Evolutionary conservation across 345 rosid species (phyloP).

Genomic region (Eucalyptus lansdowneana): DNA sequence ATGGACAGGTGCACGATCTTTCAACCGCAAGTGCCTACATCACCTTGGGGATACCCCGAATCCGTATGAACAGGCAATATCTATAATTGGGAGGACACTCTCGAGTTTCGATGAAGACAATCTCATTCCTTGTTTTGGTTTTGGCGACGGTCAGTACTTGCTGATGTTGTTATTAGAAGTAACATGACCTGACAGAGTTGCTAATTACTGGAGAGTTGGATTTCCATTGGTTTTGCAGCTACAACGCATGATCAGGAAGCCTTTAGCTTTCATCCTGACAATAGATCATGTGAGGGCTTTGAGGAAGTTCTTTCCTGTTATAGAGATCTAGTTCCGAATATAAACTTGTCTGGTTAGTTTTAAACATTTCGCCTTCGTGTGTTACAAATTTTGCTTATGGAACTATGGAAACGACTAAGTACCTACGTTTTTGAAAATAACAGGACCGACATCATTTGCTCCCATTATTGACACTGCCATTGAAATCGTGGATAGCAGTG

Average conservation of each 20-base stretch:
- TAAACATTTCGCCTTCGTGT: neutral
- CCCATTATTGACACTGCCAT: slow-evolving; percentile 35
- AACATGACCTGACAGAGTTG: neutral
- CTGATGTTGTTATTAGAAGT: neutral
- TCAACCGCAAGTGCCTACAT: slow-evolving; percentile 22
- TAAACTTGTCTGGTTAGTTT: slow-evolving; percentile 24
- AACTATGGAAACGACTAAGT: neutral
- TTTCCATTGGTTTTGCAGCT: slow-evolving; percentile 10
- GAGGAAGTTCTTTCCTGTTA: slow-evolving; percentile 34
- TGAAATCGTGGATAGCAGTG: slow-evolving; percentile 33
- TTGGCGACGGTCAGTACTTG: slow-evolving; percentile 33
- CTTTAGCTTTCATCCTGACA: slow-evolving; percentile 31
- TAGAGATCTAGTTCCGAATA: slow-evolving; percentile 31
- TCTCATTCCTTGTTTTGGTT: slow-evolving; percentile 40
- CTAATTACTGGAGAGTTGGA: neutral
- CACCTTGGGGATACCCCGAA: slow-evolving; percentile 20
- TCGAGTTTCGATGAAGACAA: slow-evolving; percentile 42
- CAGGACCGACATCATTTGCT: slow-evolving; percentile 54
- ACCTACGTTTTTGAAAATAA: neutral
- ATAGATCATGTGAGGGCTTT: slow-evolving; percentile 26
- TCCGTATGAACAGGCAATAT: slow-evolving; percentile 43
- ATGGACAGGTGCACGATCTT: slow-evolving; percentile 55
- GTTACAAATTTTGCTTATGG: neutral
- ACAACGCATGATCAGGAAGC: slow-evolving; percentile 40
- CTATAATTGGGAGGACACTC: slow-evolving; percentile 39